phyloP scores from a whole-genome alignment of 2,329 filamentous ascomycete species.

The Metarhizium humberi region DNA sequence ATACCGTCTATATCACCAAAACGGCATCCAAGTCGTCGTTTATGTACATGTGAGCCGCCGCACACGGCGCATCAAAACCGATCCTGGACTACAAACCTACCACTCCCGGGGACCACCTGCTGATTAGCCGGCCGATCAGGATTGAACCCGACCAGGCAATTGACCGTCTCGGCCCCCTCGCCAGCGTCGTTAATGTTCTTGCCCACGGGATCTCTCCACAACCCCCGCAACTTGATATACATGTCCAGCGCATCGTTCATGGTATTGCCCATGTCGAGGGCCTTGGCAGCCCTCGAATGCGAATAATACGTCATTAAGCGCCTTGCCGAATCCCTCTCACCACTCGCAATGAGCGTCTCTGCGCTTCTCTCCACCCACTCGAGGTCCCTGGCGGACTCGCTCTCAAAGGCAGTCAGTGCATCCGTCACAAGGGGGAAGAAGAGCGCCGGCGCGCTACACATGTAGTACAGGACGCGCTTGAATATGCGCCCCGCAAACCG shows the following conservation, averaged over 20 bases:
- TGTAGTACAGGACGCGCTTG: constrained; percentile 20
- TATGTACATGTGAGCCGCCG: not conserved
- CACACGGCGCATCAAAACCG: not conserved
- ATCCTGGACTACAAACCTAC: not conserved
- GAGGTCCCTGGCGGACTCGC: constrained; percentile 11
- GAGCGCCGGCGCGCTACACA: constrained; percentile 14
- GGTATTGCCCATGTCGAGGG: constrained; percentile 12
- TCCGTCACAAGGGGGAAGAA: constrained; percentile 16
- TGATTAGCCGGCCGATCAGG: constrained; percentile 14
- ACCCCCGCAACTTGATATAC: constrained; percentile 15
- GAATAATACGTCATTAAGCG: constrained; percentile 15
- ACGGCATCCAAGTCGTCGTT: no score
- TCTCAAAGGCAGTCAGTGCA: constrained; percentile 15
- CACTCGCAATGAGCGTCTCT: constrained; percentile 8
- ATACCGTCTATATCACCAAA: not conserved
- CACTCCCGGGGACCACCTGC: not conserved
- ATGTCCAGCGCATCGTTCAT: constrained; percentile 14
- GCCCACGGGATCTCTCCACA: constrained; percentile 15
- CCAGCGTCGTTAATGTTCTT: constrained; percentile 23
- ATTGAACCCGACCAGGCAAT: constrained; percentile 21
- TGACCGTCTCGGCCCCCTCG: constrained; percentile 23
- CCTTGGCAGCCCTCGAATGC: constrained; percentile 12
- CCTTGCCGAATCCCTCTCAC: constrained; percentile 11
- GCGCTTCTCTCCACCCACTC: constrained; percentile 15
- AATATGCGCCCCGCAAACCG: constrained; percentile 17